Evolutionary conservation across 192 early-diverging fungal species (phyloP).

Genomic region (Coemansia sp.): DNA sequence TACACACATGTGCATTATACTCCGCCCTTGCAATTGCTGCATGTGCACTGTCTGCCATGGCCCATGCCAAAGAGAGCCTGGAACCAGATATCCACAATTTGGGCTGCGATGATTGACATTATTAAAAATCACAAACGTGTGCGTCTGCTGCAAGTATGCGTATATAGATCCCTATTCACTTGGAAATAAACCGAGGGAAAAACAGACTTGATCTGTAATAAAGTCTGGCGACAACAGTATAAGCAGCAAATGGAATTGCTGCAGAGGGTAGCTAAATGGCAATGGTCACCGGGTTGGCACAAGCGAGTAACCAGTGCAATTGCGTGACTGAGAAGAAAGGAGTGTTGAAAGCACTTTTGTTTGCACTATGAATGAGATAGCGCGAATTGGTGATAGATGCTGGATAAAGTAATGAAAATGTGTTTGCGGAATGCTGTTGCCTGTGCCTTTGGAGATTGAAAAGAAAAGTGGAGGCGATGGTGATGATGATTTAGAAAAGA

Average conservation of each 20-base stretch:
- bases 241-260: slow-evolving; percentile 1
- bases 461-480: not conserved
- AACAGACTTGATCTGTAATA: not conserved
- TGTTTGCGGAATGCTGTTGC: not conserved
- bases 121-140: slow-evolving; percentile 7
- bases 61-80: slow-evolving; percentile 26
- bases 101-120: slow-evolving; percentile 20
- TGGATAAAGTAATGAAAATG: not conserved
- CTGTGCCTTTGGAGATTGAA: slow-evolving; percentile 2
- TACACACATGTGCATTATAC: not conserved
- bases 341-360: not conserved
- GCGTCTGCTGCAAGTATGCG: slow-evolving; percentile 2
- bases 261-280: not conserved
- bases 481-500: not conserved
- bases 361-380: slow-evolving; percentile 1
- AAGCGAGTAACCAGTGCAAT: slow-evolving; percentile 4
- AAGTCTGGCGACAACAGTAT: slow-evolving; percentile 1
- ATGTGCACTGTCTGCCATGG: slow-evolving; percentile 44
- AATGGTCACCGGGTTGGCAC: not conserved
- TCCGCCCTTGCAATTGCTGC: slow-evolving; percentile 44
- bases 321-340: not conserved
- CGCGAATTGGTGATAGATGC: not conserved
- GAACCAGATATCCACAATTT: slow-evolving; percentile 29
- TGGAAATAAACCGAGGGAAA: not conserved
- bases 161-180: not conserved